phyloP scores from a whole-genome alignment of 2,329 filamentous ascomycete genomes.

The Fusarium liriodendri region DNA sequence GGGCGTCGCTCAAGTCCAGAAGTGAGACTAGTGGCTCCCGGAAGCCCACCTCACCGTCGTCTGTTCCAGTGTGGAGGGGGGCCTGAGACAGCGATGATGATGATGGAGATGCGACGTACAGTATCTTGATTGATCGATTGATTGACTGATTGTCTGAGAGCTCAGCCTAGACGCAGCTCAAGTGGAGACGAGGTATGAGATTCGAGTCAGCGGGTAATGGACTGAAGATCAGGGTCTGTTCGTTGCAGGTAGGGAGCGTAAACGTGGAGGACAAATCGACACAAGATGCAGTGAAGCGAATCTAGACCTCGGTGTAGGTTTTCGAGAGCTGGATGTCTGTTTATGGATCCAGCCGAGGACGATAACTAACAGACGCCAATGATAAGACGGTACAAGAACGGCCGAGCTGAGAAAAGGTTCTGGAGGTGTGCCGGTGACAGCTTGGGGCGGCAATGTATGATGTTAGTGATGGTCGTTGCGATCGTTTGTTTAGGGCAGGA shows the following conservation, averaged over 20 bases:
- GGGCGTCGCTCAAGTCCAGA: constrained; percentile 26
- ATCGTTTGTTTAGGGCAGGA: constrained; percentile 13
- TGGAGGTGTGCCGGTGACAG: neutral
- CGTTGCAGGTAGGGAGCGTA: constrained; percentile 4
- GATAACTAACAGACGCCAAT: constrained; percentile 5
- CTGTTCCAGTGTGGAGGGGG: constrained; percentile 17
- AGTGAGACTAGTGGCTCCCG: constrained; percentile 31
- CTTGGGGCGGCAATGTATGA: constrained; percentile 5
- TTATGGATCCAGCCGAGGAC: neutral
- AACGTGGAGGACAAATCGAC: neutral
- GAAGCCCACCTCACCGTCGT: constrained; percentile 2
- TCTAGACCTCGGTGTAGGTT: constrained; percentile 2
- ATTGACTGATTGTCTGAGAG: constrained; percentile 9
- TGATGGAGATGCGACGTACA: constrained; percentile 19
- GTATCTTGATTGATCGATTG: constrained; percentile 9
- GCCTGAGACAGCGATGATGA: constrained; percentile 38
- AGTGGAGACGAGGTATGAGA: constrained; percentile 26
- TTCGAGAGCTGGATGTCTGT: constrained; percentile 5
- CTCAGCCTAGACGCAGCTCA: constrained; percentile 2
- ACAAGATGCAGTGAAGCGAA: neutral
- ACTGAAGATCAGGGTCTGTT: constrained; percentile 24
- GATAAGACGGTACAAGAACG: neutral
- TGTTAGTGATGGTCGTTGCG: constrained; percentile 21
- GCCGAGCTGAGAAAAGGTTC: neutral
- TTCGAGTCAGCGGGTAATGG: constrained; percentile 30